Evolutionary conservation across 2,329 filamentous ascomycete species (phyloP).

Genomic region (Hypoxylon sp.): DNA sequence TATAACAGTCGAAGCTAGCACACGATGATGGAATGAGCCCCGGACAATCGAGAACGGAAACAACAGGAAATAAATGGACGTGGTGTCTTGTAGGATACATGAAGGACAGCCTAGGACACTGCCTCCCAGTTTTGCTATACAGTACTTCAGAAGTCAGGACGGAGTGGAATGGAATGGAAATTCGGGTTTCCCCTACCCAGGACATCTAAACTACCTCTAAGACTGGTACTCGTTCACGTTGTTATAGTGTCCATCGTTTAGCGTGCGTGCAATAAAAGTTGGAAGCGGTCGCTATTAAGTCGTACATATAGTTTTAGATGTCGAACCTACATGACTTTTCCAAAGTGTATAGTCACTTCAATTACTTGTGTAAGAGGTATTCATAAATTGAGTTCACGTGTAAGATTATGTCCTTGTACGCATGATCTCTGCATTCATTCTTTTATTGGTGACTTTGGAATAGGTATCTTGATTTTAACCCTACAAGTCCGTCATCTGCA

Average conservation of each 20-base stretch:
- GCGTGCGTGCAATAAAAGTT: constrained; percentile 30
- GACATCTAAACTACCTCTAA: neutral
- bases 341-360: neutral
- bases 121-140: neutral
- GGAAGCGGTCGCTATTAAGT: constrained; percentile 32
- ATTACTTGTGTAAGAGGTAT: neutral
- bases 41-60: neutral
- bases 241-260: constrained; percentile 27
- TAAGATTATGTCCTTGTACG: neutral
- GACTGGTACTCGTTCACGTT: neutral
- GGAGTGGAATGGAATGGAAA: constrained; percentile 3
- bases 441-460: constrained; percentile 14
- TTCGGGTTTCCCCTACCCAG: constrained; percentile 5
- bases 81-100: neutral
- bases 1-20: constrained; percentile 1
- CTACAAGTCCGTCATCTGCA: constrained; percentile 10
- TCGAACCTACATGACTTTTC: neutral
- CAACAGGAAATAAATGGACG: neutral
- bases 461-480: constrained; percentile 30
- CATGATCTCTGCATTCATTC: constrained; percentile 3
- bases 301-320: constrained; percentile 1
- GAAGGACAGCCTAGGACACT: neutral
- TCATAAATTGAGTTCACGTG: neutral
- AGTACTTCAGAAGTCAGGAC: neutral
- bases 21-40: neutral